Percentiles rank a stretch among this genome's conserved stretches.
Conservation (phyloP, 768 basidiomycete genomes). For the Grammothele lineata region DNA sequence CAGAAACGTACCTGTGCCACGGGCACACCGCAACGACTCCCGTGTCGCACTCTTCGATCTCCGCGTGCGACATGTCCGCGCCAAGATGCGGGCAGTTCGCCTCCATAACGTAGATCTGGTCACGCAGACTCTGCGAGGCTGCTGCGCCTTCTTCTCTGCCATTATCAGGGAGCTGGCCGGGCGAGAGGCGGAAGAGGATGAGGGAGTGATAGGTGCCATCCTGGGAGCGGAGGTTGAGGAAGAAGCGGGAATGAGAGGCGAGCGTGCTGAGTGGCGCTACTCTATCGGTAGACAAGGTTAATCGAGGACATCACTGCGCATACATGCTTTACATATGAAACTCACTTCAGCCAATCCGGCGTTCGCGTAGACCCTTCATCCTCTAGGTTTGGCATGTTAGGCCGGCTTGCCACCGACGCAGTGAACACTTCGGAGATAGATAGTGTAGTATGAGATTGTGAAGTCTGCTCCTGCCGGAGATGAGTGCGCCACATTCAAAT, state of each 20-base stretch:
- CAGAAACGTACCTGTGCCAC: slow-evolving; percentile 54
- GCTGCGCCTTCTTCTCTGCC: slow-evolving; percentile 5
- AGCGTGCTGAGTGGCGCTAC: slow-evolving; percentile 41
- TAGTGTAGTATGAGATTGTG: no score
- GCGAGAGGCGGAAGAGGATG: slow-evolving; percentile 59
- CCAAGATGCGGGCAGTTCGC: slow-evolving; percentile 77
- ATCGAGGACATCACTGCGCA: no score
- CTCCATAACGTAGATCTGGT: slow-evolving; percentile 75
- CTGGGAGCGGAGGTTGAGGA: slow-evolving; percentile 55
- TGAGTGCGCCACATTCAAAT: no score
- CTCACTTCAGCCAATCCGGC: neutral
- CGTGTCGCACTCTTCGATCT: slow-evolving; percentile 64
- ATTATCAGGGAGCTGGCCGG: slow-evolving; percentile 17
- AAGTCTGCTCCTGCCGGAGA: no score
- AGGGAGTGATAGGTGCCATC: slow-evolving; percentile 57
- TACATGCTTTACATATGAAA: no score
- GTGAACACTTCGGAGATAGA: no score
- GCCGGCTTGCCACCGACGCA: no score
- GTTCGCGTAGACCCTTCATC: no score
- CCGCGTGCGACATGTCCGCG: slow-evolving; percentile 75
- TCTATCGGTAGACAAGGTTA: no score
- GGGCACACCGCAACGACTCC: slow-evolving; percentile 67
- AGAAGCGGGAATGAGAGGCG: slow-evolving; percentile 55
- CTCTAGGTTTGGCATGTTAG: no score
- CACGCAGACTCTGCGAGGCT: slow-evolving; percentile 2